Percentiles rank a stretch among this genome's conserved stretches.
phyloP scores from a whole-genome alignment of 2,329 filamentous ascomycete species.

The Aspergillus neotritici region DNA sequence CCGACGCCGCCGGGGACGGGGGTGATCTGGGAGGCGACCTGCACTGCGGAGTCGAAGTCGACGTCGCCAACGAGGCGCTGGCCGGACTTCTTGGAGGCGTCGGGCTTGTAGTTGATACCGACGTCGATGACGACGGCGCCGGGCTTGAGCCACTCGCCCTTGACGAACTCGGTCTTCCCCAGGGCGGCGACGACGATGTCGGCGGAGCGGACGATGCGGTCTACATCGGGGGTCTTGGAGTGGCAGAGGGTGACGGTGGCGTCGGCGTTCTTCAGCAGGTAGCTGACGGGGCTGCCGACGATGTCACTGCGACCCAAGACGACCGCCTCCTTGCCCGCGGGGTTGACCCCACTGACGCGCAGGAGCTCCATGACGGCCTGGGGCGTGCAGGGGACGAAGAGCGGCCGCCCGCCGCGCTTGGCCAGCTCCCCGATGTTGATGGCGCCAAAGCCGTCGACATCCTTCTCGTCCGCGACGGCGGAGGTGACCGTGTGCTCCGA shows the following conservation, averaged over 20 bases:
- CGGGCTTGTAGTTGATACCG: conserved; percentile 91
- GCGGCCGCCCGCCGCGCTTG: conserved; percentile 83
- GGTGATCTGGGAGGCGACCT: conserved; percentile 89
- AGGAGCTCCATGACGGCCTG: conserved; percentile 95
- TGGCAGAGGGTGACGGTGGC: conserved; percentile 97
- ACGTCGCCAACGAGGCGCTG: conserved; percentile 92
- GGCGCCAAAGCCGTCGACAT: conserved; percentile 94
- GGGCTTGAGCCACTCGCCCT: conserved; percentile 91
- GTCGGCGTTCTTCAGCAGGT: conserved; percentile 88
- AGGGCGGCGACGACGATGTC: conserved; percentile 92
- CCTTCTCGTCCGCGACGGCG: conserved; percentile 85
- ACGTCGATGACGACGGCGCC: conserved; percentile 97
- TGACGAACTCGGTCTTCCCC: conserved; percentile 78
- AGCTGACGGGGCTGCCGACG: conserved; percentile 93
- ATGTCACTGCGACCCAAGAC: conserved; percentile 95
- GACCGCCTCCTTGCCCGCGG: conserved; percentile 86
- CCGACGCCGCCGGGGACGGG: conserved; percentile 95
- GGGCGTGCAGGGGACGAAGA: conserved; percentile 92
- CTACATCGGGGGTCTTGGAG: conserved; percentile 71
- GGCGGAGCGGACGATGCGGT: conserved; percentile 70
- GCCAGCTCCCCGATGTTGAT: conserved; percentile 94
- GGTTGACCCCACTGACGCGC: conserved; percentile 72
- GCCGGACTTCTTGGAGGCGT: conserved; percentile 84
- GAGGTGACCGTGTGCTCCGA: conserved; percentile 88
- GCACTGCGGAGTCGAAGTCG: conserved; percentile 74